phyloP scores from a whole-genome alignment of 2,329 filamentous ascomycete genomes.

The Hypoxylon sp. region DNA sequence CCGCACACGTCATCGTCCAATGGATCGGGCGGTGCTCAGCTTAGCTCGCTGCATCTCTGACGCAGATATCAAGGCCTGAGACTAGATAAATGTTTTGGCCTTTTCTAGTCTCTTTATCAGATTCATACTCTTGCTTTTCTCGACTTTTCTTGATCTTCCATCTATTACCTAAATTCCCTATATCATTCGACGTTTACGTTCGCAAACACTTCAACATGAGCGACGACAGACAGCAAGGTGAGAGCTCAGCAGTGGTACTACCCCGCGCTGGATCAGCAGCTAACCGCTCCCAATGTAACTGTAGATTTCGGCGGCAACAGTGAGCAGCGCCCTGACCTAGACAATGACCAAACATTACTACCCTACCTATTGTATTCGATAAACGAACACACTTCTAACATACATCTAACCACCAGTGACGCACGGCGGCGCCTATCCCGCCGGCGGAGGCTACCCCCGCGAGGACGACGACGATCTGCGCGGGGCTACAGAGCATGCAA shows the following conservation, averaged over 20 bases:
- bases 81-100: slow-evolving; percentile 30
- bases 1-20: slow-evolving; percentile 52
- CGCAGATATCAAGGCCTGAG: slow-evolving; percentile 40
- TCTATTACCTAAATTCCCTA: background rate
- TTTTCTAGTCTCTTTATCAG: slow-evolving; percentile 5
- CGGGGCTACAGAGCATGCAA: slow-evolving; percentile 64
- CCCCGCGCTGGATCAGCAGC: slow-evolving; percentile 41
- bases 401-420: slow-evolving; percentile 44
- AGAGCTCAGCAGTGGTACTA: slow-evolving; percentile 22
- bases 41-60: slow-evolving; percentile 41
- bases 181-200: background rate
- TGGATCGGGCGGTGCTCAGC: slow-evolving; percentile 25
- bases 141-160: background rate
- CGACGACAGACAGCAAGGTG: slow-evolving; percentile 45
- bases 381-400: slow-evolving; percentile 15
- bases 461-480: slow-evolving; percentile 64
- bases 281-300: slow-evolving; percentile 38
- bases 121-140: slow-evolving; percentile 8
- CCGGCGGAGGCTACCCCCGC: slow-evolving; percentile 56
- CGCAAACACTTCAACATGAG: slow-evolving; percentile 19
- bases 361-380: background rate
- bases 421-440: slow-evolving; percentile 54
- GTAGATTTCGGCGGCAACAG: slow-evolving; percentile 51
- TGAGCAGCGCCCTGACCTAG: slow-evolving; percentile 33
- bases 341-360: no score